Evolutionary conservation across 2,329 filamentous ascomycete genomes (phyloP), one percentile per base, ranked within the genome.

Genomic region (Blastomyces emzantsi): DNA sequence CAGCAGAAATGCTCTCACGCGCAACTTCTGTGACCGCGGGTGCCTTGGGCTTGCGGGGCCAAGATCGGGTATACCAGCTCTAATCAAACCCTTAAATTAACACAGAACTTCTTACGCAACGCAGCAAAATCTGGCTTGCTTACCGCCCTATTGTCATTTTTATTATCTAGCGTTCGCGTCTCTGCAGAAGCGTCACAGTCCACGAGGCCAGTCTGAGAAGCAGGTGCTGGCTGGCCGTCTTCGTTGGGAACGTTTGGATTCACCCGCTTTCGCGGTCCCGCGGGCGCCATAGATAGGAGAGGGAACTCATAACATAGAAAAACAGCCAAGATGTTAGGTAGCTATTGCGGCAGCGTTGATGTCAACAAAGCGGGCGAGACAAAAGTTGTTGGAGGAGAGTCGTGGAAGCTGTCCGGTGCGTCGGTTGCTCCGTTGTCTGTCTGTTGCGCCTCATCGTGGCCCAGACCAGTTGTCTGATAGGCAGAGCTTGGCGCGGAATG

Each of bases 11-110:
- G 69, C 77, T 81, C 71, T 81, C 79, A 69, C 76, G 75, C 66
- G 78, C 78, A 71, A 81, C 75, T 73, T 81, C 77, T 64, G 79
- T 80, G 69, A 81, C 73, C 60, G 80, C 76, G 47, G 76, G 73
- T 58, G 79, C 77, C 70, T 81, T 82, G 45, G 73, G 73, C 56
- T 71, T 71, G 68, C 74, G 74, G 47, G 78, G 77, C 79, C 79
- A 81, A 33, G 76, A 76, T 62, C 74, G 76, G 36, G 74, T 63
- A 67, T 80, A 79, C 78, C 78, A 80, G 61, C 71, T 75, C 74
- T 77, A 65, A 60, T 49, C n/a, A 17, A 47, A 19, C 56, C 43
- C 19, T 55, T 43, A 58, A 22, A 25, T 28, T 25, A 59, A 52
- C 19, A 41, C n/a, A 55, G n/a, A n/a, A 28, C 0, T 22, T 17